phyloP scores from a whole-genome alignment of 768 basidiomycete genomes.

The Lepiota subincarnata region DNA sequence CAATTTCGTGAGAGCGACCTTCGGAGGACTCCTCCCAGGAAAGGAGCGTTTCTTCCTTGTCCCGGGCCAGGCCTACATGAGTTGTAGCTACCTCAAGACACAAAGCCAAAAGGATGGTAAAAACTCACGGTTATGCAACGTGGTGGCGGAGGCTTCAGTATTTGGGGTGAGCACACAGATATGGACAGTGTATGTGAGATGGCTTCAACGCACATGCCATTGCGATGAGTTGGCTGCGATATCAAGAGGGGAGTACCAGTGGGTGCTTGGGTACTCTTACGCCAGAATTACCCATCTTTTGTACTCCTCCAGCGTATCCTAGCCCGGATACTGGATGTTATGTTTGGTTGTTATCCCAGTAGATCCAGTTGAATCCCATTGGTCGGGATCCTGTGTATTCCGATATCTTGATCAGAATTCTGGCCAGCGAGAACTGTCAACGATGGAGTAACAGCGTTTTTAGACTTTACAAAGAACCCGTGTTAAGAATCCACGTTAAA shows the following conservation, averaged over 20 bases:
- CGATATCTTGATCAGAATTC: not conserved
- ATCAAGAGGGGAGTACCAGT: not conserved
- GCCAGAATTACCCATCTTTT: not conserved
- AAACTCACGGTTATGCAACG: slow-evolving; percentile 45
- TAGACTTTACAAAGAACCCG: not conserved
- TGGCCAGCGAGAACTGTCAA: slow-evolving; percentile 3
- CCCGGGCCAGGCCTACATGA: slow-evolving; percentile 3
- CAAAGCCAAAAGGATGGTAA: not conserved
- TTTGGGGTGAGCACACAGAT: slow-evolving; percentile 1
- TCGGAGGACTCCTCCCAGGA: slow-evolving; percentile 35
- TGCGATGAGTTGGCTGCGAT: slow-evolving; percentile 1
- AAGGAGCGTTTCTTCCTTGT: slow-evolving; percentile 18
- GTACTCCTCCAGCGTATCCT: not conserved
- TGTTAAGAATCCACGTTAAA: not conserved
- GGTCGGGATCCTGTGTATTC: not conserved
- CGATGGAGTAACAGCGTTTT: not conserved
- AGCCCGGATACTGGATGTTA: not conserved
- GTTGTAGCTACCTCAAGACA: not conserved
- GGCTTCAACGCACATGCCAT: slow-evolving; percentile 18
- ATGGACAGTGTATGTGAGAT: not conserved
- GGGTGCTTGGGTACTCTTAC: not conserved
- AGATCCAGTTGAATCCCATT: not conserved
- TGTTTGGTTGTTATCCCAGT: not conserved
- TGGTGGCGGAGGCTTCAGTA: slow-evolving; percentile 25
- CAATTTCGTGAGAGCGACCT: slow-evolving; percentile 38